These are phyloP conservation scores for Tetrapyrgos nigripes DNA, from an alignment of 1,284 basidiomycete genomes.

Conservation along the genomic window DNA sequence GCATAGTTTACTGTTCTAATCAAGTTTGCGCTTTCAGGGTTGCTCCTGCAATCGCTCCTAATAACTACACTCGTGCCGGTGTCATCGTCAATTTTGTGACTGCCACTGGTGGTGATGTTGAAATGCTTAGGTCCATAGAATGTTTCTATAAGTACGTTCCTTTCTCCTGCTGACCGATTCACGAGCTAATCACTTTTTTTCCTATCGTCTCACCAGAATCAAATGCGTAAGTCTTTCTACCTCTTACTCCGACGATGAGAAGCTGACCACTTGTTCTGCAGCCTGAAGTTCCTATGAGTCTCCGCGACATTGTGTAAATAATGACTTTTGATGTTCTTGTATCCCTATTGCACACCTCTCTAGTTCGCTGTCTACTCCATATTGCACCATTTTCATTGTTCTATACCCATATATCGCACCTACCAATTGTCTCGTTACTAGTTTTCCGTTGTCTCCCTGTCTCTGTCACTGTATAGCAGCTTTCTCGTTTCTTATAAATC, in stretches of 20 bases:
- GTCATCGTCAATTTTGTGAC: slow-evolving; percentile 96
- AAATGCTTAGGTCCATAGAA: slow-evolving; percentile 97
- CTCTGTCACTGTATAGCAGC: slow-evolving; percentile 76
- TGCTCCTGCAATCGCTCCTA: slow-evolving; percentile 80
- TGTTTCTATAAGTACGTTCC: slow-evolving; percentile 88
- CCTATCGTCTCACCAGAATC: slow-evolving; percentile 57
- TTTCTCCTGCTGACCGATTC: not conserved
- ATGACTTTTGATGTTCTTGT: slow-evolving; percentile 65
- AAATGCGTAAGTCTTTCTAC: slow-evolving; percentile 74
- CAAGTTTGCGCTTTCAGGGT: slow-evolving; percentile 52
- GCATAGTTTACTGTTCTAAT: slow-evolving; percentile 13
- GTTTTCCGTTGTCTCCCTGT: slow-evolving; percentile 49
- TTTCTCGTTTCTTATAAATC: slow-evolving; percentile 51
- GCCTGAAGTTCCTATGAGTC: slow-evolving; percentile 88
- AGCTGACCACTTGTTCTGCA: slow-evolving; percentile 37
- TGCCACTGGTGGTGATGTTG: slow-evolving; percentile 94
- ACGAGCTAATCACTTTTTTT: slow-evolving; percentile 10
- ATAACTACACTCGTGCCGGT: slow-evolving; percentile 80
- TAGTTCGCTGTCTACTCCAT: slow-evolving; percentile 31
- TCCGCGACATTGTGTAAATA: slow-evolving; percentile 81
- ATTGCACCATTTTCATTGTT: slow-evolving; percentile 48
- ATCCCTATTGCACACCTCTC: slow-evolving; percentile 70
- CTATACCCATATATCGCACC: slow-evolving; percentile 73
- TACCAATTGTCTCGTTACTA: slow-evolving; percentile 73
- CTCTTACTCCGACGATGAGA: not conserved